Base-by-base conservation (phyloP, 345 rosid genomes). In the Hirschfeldia incana region DNA sequence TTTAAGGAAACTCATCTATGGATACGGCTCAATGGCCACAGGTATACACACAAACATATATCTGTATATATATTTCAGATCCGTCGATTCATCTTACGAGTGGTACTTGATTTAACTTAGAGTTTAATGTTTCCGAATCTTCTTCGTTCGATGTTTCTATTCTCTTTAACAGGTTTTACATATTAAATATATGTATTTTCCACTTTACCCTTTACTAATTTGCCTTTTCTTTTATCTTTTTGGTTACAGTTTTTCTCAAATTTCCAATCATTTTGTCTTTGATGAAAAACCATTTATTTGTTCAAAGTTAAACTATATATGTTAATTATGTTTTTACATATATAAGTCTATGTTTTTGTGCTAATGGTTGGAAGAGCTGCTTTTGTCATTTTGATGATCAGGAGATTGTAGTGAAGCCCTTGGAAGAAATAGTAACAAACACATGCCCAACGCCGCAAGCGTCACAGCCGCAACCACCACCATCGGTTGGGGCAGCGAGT, bases 1-100 rank as follows among this genome's bases (percentile, higher is more conserved):
- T 75, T 75, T 75, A 66, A 76, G 73, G 77, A 84, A 63, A 68
- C 78, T 86, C 80, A 85, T 76, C 86, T 91, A 94, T 94, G 98
- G 97, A 92, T 86, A 94, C 92, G 72, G 93, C 92, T 86, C 92
- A 88, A 73, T 94, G 97, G 97, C 94, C 97, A 86, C 97, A 92
- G 98, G 98, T 94, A 81, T 21, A 76, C 58, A 86, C 73, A 84
- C 55, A 49, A 79, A 75, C 49, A 76, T 66, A 44, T 72, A 26
- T 4, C 27, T 55, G 55, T 42, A 6, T 16, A 15, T 46, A 16
- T 63, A 70, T 6, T 4, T 58, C 51, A 53, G 37, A 55, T 69
- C 51, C 27, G 33, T 16, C 9, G 53, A 65, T 80, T 37, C 10
- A 36, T 63, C 67, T 78, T 49, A 32, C 32, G 12, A 26, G 64